These are phyloP conservation scores for Fusarium concolor DNA, from an alignment of 2,329 filamentous ascomycete genomes.

Conservation along the genomic window DNA sequence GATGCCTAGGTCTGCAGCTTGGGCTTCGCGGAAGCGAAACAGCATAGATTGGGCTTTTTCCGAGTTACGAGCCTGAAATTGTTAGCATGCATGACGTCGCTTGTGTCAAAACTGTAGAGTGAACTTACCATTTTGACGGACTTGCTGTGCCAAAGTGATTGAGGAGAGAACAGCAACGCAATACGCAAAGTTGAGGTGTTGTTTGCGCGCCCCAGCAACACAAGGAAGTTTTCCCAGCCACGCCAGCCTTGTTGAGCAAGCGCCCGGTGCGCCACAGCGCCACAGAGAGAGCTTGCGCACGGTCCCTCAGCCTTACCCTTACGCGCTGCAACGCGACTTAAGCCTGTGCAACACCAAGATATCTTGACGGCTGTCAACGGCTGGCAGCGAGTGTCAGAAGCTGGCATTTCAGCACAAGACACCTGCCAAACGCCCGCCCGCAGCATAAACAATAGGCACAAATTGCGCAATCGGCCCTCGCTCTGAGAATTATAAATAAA, in stretches of 20 bases:
- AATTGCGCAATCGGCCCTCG: conserved; percentile 5
- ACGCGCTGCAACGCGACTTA: conserved; percentile 12
- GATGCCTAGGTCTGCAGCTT: conserved; percentile 95
- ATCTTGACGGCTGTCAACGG: conserved; percentile 3
- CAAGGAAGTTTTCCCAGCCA: conserved; percentile 45
- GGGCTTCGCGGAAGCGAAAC: conserved; percentile 98
- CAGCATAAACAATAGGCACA: too few species aligned
- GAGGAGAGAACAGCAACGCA: conserved; percentile 9
- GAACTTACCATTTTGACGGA: conserved; percentile 45
- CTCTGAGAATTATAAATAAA: conserved; percentile 10
- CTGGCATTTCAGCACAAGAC: background rate
- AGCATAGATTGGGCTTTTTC: conserved; percentile 99
- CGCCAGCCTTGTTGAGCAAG: conserved; percentile 36
- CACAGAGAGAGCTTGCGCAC: conserved; percentile 16
- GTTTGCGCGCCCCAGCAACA: conserved; percentile 10
- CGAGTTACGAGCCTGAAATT: conserved; percentile 88
- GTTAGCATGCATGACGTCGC: conserved; percentile 13
- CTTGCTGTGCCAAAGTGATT: conserved; percentile 16
- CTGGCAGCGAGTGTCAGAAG: background rate
- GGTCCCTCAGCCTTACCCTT: conserved; percentile 37
- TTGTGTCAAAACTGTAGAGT: rapidly evolving
- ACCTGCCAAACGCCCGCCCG: background rate
- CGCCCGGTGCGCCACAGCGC: conserved; percentile 29
- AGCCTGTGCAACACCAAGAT: conserved; percentile 1
- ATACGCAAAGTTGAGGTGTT: conserved; percentile 27